Percentiles rank a stretch among this genome's conserved stretches.
Evolutionary conservation across 2,329 filamentous ascomycete species (phyloP).

Genomic region (Aspergillus spinulosporus): DNA sequence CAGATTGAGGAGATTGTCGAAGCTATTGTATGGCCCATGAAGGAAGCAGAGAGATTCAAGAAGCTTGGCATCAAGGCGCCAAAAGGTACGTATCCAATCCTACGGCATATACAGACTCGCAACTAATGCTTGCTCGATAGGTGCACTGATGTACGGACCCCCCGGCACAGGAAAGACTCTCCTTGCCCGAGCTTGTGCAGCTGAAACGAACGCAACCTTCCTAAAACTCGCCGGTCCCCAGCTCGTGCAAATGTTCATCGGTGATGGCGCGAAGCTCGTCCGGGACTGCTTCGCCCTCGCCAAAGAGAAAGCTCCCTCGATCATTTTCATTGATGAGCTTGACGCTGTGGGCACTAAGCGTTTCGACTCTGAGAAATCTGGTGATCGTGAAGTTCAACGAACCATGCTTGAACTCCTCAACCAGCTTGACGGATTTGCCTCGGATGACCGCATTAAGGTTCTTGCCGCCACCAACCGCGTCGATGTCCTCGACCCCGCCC

Average conservation of each 20-base stretch:
- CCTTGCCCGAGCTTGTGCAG: constrained; percentile 90
- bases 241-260: constrained; percentile 99
- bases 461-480: constrained; percentile 92
- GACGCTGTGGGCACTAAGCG: constrained; percentile 98
- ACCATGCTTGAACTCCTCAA: constrained; percentile 99
- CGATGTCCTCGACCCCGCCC: constrained; percentile 86
- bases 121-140: constrained; percentile 47
- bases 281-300: constrained; percentile 96
- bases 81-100: constrained; percentile 67
- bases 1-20: constrained; percentile 99
- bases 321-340: constrained; percentile 99
- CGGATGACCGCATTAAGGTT: constrained; percentile 95
- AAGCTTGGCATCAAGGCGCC: constrained; percentile 99
- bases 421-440: constrained; percentile 96
- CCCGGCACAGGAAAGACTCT: constrained; percentile 53
- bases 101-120: not conserved
- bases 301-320: constrained; percentile 97
- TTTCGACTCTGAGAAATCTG: constrained; percentile 97
- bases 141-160: constrained; percentile 92
- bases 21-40: constrained; percentile 99
- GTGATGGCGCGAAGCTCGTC: constrained; percentile 95
- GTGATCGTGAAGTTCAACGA: constrained; percentile 95
- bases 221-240: constrained; percentile 97
- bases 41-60: constrained; percentile 98
- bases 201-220: constrained; percentile 97